Conservation (phyloP, 1,139 yeast species). For the Hyphopichia burtonii region DNA sequence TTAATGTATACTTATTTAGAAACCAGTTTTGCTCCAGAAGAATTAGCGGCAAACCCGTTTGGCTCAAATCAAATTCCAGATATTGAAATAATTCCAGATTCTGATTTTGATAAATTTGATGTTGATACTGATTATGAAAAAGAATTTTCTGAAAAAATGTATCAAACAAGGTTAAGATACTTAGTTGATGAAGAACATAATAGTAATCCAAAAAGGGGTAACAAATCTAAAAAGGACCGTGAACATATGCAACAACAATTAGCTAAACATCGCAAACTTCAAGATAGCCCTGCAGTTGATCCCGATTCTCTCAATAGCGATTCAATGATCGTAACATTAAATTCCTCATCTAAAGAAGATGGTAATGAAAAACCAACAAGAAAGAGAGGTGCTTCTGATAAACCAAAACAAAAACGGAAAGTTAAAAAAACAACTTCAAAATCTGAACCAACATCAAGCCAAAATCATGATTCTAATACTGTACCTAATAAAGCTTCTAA, state of each 20-base stretch:
- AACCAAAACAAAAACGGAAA: conserved; percentile 1
- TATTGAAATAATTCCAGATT: conserved; percentile 38
- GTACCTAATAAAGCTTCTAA: not conserved
- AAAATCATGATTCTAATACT: not conserved
- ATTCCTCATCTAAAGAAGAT: not conserved
- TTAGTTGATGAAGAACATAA: conserved; percentile 48
- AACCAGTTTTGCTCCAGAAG: conserved; percentile 57
- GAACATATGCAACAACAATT: conserved; percentile 10
- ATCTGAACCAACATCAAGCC: not conserved
- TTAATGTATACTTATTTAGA: conserved; percentile 76
- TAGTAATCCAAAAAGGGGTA: conserved; percentile 33
- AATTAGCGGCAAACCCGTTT: conserved; percentile 64
- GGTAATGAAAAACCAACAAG: conserved; percentile 2
- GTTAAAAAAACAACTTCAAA: not conserved
- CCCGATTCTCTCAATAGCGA: conserved; percentile 2
- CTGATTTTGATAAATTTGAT: conserved; percentile 49
- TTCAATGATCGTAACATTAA: not conserved
- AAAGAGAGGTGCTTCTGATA: conserved; percentile 12
- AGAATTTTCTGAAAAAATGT: conserved; percentile 71
- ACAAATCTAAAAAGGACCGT: conserved; percentile 28
- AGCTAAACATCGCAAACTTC: conserved; percentile 9
- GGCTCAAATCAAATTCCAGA: conserved; percentile 52
- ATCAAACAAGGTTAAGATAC: conserved; percentile 56
- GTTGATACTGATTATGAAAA: conserved; percentile 71
- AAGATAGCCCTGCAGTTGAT: conserved; percentile 12